Evolutionary conservation across 164 flowering plant species (phyloP).

Genomic region (Umbellularia californica): DNA sequence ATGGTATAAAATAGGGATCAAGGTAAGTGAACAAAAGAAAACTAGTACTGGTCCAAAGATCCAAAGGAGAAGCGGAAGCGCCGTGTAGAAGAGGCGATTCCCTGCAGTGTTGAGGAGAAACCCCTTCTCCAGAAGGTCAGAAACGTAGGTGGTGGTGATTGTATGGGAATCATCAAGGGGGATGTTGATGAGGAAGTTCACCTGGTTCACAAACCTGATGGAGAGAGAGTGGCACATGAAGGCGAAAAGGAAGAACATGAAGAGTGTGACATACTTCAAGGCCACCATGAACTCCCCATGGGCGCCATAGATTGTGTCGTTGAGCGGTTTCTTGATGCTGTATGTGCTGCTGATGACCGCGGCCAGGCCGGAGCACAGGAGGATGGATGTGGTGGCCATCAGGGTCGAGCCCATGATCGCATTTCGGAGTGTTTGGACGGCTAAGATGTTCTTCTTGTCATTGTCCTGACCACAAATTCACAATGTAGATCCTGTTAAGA

Average conservation of each 20-base stretch:
- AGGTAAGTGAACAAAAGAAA: slow-evolving; percentile 50
- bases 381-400: slow-evolving; percentile 91
- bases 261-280: slow-evolving; percentile 64
- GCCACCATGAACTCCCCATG: slow-evolving; percentile 87
- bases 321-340: slow-evolving; percentile 71
- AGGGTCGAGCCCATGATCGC: slow-evolving; percentile 91
- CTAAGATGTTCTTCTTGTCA: slow-evolving; percentile 85
- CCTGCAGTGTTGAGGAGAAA: slow-evolving; percentile 62
- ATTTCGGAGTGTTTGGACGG: slow-evolving; percentile 83
- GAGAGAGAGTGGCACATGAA: slow-evolving; percentile 77
- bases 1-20: slow-evolving; percentile 72
- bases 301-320: slow-evolving; percentile 64
- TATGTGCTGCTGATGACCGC: slow-evolving; percentile 92
- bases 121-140: slow-evolving; percentile 66
- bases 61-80: slow-evolving; percentile 81
- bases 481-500: neutral
- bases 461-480: slow-evolving; percentile 48
- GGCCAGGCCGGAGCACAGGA: slow-evolving; percentile 71
- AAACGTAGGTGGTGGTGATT: slow-evolving; percentile 50
- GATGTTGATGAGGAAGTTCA: slow-evolving; percentile 66
- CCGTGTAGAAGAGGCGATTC: slow-evolving; percentile 71
- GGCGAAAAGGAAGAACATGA: slow-evolving; percentile 63
- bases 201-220: slow-evolving; percentile 78
- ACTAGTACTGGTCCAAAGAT: slow-evolving; percentile 88
- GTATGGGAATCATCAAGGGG: slow-evolving; percentile 33